These are phyloP conservation scores for Globisporangium mamillatum DNA, from an alignment of 352 stramenopile species.

Conservation along the genomic window DNA sequence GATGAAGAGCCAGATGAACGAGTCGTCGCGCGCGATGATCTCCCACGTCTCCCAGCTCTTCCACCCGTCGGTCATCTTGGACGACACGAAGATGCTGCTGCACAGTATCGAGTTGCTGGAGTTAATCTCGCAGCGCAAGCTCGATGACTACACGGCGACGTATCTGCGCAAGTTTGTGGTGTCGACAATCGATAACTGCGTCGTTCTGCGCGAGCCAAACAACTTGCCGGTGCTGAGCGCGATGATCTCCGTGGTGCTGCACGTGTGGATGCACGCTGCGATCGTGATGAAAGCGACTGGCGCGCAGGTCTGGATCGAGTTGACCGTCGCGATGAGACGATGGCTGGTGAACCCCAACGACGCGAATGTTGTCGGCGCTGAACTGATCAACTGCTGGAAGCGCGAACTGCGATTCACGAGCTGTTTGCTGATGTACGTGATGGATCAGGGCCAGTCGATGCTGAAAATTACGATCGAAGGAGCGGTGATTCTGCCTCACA, in stretches of 20 bases:
- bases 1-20: slow-evolving; percentile 82
- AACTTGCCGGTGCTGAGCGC: slow-evolving; percentile 64
- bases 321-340: slow-evolving; percentile 73
- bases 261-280: slow-evolving; percentile 85
- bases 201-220: slow-evolving; percentile 58
- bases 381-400: slow-evolving; percentile 85
- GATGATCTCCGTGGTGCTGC: slow-evolving; percentile 79
- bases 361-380: slow-evolving; percentile 48
- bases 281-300: slow-evolving; percentile 51
- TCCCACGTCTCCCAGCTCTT: slow-evolving; percentile 87
- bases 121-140: slow-evolving; percentile 70
- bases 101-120: slow-evolving; percentile 87
- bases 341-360: slow-evolving; percentile 73
- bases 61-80: slow-evolving; percentile 78
- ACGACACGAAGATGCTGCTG: slow-evolving; percentile 81
- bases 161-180: slow-evolving; percentile 87
- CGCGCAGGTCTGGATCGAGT: slow-evolving; percentile 76
- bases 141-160: slow-evolving; percentile 84
- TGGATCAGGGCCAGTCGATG: slow-evolving; percentile 71
- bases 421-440: slow-evolving; percentile 76
- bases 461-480: slow-evolving; percentile 68
- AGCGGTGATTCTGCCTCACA: slow-evolving; percentile 46
- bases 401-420: slow-evolving; percentile 78
- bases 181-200: slow-evolving; percentile 80
- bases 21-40: slow-evolving; percentile 82